A percentile compares a stretch with the other conserved stretches of the same genome.
These are phyloP conservation scores for Boletus mariae DNA, from an alignment of 1,284 basidiomycete species.

Conservation along the genomic window DNA sequence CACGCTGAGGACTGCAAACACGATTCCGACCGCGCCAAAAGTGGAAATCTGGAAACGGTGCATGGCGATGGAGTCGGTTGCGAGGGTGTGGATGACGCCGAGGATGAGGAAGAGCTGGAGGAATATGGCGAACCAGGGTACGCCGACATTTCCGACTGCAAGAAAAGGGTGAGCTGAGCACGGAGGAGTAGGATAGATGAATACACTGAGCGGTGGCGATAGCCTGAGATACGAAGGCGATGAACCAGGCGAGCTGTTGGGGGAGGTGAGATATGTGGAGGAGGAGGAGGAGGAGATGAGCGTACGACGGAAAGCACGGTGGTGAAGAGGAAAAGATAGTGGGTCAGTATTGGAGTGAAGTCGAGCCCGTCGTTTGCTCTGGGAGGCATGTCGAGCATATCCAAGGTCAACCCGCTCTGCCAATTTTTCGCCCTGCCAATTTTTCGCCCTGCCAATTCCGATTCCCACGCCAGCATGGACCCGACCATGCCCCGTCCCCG, in stretches of 20 bases:
- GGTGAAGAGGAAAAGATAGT: constrained; percentile 88
- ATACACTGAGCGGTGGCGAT: constrained; percentile 64
- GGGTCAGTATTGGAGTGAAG: constrained; percentile 82
- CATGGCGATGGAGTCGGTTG: constrained; percentile 80
- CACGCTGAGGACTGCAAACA: constrained; percentile 82
- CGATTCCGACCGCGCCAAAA: constrained; percentile 83
- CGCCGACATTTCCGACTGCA: constrained; percentile 50
- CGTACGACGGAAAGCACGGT: constrained; percentile 75
- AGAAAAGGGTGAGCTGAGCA: constrained; percentile 25
- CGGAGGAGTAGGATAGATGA: neutral
- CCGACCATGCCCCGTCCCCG: constrained; percentile 24
- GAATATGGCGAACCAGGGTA: constrained; percentile 92
- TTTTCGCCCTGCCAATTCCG: constrained; percentile 4
- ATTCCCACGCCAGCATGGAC: constrained; percentile 21
- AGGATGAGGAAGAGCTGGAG: constrained; percentile 80
- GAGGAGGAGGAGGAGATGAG: constrained; percentile 12
- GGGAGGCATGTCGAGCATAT: constrained; percentile 40
- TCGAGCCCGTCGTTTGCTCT: constrained; percentile 62
- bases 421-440: too few species aligned
- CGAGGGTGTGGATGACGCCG: constrained; percentile 78
- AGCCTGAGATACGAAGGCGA: constrained; percentile 84
- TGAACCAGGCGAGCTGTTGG: constrained; percentile 80
- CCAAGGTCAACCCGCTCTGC: neutral
- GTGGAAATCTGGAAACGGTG: constrained; percentile 85
- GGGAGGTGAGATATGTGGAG: constrained; percentile 1